Conservation (phyloP, 768 basidiomycete species). For the Boletus insuetus region DNA sequence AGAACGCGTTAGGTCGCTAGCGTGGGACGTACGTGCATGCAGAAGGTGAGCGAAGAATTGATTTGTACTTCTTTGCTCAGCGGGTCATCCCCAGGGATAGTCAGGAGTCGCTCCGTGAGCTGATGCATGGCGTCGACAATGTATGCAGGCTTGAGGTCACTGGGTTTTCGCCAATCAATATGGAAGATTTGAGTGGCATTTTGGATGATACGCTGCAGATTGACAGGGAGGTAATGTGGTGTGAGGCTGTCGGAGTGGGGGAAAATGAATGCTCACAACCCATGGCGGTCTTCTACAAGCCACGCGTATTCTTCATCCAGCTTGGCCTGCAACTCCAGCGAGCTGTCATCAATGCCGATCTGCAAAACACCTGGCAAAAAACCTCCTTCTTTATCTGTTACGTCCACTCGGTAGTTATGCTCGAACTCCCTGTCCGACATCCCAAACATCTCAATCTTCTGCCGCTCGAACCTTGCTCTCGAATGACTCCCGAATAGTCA, state of each 20-base stretch:
- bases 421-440: conserved; percentile 83
- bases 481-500: conserved; percentile 99
- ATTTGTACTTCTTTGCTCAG: conserved; percentile 76
- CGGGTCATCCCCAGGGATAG: conserved; percentile 83
- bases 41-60: conserved; percentile 90
- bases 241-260: conserved; percentile 64
- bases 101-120: conserved; percentile 71
- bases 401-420: conserved; percentile 91
- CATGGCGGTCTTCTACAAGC: conserved; percentile 68
- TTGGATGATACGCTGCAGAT: conserved; percentile 91
- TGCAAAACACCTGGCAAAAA: conserved; percentile 81
- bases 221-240: conserved; percentile 91
- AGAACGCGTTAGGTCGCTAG: conserved; percentile 85
- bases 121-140: conserved; percentile 78
- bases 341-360: conserved; percentile 83
- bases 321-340: conserved; percentile 76
- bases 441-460: conserved; percentile 86
- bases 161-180: conserved; percentile 90
- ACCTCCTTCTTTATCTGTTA: conserved; percentile 77
- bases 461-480: conserved; percentile 91
- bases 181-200: conserved; percentile 97
- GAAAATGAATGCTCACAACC: conserved; percentile 84
- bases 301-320: conserved; percentile 77
- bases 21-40: conserved; percentile 88
- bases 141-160: conserved; percentile 85